phyloP scores from a whole-genome alignment of 805 yeast genomes.

The Candida ponderosae region DNA sequence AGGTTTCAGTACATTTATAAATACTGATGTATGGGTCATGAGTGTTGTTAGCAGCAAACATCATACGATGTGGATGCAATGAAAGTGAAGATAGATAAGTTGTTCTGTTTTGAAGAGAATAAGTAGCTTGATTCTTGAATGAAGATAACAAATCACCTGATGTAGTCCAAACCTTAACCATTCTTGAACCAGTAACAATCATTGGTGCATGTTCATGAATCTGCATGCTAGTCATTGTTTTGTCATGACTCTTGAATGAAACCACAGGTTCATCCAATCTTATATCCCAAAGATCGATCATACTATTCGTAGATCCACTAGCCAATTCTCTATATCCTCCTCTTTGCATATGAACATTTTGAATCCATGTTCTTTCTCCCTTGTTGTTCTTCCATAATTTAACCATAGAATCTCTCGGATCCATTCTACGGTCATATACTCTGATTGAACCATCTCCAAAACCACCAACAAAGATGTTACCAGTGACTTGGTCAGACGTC shows the following conservation, averaged over 20 bases:
- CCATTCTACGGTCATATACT: conserved; percentile 84
- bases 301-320: conserved; percentile 77
- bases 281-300: conserved; percentile 86
- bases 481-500: conserved; percentile 94
- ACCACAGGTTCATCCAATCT: conserved; percentile 65
- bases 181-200: conserved; percentile 78
- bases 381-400: conserved; percentile 61
- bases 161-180: conserved; percentile 78
- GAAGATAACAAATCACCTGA: conserved; percentile 66
- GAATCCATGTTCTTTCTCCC: conserved; percentile 47
- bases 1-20: conserved; percentile 41
- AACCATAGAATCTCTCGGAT: conserved; percentile 79
- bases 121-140: conserved; percentile 38
- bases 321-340: conserved; percentile 91
- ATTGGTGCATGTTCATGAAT: conserved; percentile 97
- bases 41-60: conserved; percentile 76
- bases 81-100: conserved; percentile 56
- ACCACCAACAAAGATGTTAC: conserved; percentile 84
- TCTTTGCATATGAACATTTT: conserved; percentile 88
- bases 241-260: conserved; percentile 46
- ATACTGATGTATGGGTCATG: conserved; percentile 69
- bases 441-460: conserved; percentile 86
- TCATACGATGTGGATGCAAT: conserved; percentile 93
- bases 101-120: conserved; percentile 19
- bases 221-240: conserved; percentile 55